Base-by-base conservation (phyloP, 345 rosid species). In the Microthlaspi erraticum region DNA sequence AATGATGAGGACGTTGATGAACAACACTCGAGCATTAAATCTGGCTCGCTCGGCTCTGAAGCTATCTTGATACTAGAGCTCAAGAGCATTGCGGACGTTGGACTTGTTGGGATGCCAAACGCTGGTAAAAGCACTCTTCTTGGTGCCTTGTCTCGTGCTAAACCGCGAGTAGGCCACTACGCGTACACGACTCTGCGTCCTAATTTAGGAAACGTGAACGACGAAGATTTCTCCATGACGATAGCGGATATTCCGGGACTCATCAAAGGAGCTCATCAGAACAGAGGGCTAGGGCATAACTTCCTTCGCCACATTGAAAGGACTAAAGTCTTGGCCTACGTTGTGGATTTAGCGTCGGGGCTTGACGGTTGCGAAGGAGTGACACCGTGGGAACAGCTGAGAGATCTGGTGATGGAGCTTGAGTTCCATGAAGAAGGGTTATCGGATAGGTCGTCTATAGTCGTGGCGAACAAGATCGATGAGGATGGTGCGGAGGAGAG, bases 201-300 rank as follows among this genome's bases (percentile, higher is more conserved):
- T 1, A 93, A 89, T 72, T 69, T 93, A 73, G 98, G 98, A 44
- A 93, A 89, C 49, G 61, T 91, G 33, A 88, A 84, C 73, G 89
- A 83, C 7, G 88, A 89, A 0, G 93, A 93, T 75, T 75, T 93
- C 73, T 89, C 96, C 33, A 83, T 93, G 60, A 91, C 94, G 6
- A 92, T 93, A 68, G 98, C 98, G 1, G 98, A 93, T 71, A 87
- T 93, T 59, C 97, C 98, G 0, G 98, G 98, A 54, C 92, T 93
- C 20, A 86, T 93, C 72, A 88, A 84, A 80, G 96, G 96, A 26
- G 97, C 96, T 52, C 94, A 93, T 57, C 85, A 79, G 73, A 86
- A 90, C 70, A 76, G 88, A 20, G 98, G 98, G 10, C 86, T 93
- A 42, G 98, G 98, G 36, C 97, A 93, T 20, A 87, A 96, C 43